Percentiles rank a stretch among this genome's conserved stretches.
These are phyloP conservation scores for Leptosphaerulina australis DNA, from an alignment of 2,329 filamentous ascomycete species.

Conservation along the genomic window DNA sequence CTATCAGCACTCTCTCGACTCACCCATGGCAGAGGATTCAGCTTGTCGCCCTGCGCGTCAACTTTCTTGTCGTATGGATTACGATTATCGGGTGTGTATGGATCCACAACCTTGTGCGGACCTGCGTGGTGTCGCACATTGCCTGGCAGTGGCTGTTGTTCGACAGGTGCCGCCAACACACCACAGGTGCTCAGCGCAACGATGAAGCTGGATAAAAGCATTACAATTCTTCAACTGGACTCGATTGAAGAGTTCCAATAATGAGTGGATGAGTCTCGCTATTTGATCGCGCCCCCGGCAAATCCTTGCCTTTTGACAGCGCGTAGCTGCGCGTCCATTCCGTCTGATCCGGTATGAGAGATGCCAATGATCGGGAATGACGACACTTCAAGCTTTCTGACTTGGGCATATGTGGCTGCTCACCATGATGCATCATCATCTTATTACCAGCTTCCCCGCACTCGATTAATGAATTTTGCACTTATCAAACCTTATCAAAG, in stretches of 20 bases:
- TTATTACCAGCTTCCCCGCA: conserved; percentile 19
- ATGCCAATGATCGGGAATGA: no score
- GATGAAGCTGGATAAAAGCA: conserved; percentile 40
- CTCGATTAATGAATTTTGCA: conserved; percentile 20
- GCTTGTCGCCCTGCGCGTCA: conserved; percentile 63
- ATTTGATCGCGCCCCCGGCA: conserved; percentile 7
- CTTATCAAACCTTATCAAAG: conserved; percentile 15
- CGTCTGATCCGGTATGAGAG: conserved; percentile 9
- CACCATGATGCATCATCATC: conserved; percentile 9
- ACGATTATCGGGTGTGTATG: conserved; percentile 65
- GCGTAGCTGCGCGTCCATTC: neutral
- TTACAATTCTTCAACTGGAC: conserved; percentile 26
- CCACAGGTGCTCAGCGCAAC: conserved; percentile 39
- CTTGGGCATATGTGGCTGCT: conserved; percentile 9
- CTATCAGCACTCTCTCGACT: conserved; percentile 24
- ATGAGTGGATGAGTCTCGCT: neutral
- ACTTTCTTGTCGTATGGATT: conserved; percentile 69
- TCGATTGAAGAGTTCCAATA: conserved; percentile 16
- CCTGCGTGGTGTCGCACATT: conserved; percentile 36
- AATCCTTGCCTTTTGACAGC: neutral
- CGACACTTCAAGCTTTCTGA: conserved; percentile 44
- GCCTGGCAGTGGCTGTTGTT: conserved; percentile 47
- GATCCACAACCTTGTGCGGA: conserved; percentile 43
- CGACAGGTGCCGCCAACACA: conserved; percentile 38
- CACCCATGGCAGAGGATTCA: conserved; percentile 66